Base-by-base conservation (phyloP, 345 rosid genomes). In the Bruguiera sexangula region DNA sequence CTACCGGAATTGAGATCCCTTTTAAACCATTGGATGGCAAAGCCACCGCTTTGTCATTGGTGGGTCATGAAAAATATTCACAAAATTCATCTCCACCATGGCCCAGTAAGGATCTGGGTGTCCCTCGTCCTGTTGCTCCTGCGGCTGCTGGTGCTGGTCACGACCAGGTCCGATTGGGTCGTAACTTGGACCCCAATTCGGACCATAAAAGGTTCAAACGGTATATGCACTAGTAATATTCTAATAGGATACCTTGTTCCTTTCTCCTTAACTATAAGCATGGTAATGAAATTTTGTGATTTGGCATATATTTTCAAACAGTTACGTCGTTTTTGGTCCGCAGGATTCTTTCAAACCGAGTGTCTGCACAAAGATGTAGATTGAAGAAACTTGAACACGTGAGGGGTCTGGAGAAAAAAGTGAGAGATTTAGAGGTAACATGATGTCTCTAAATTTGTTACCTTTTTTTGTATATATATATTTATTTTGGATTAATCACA, bases 181-280 rank as follows among this genome's bases (percentile, higher is more conserved):
- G 65, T 55, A 16, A 56, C 19, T 24, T 22, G 15, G 73, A 78
- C 26, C 58, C 34, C 46, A 58, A 20, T 43, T 51, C 73, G 83
- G 85, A 81, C 37, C 77, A 69, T 16, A 79, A 11, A 68, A 81
- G 20, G 77, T 78, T 79, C 52, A 77, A 22, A 73, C 64, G 83
- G 87, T 77, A 37, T 62, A 46, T 15, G 15, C 50, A 43, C 50
- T 13, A 43, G 2, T 50, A 54, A 21, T 56, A 16, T 13, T 34
- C 11, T 60, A 50, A 19, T 11, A 22, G 6, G 50, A 43, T 43
- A 43, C 50, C 19, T 15, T 11, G 0, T 39, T 39, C 16, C 46
- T 39, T 39, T 39, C 13, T 9, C 46, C 10, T 9, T 3, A 39
- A 10, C 37, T 34, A 34, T 8, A 3, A 13, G 50, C 50, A 43